A percentile compares a stretch with the other conserved stretches of the same genome.
These are phyloP conservation scores for Musa beccarii DNA, from an alignment of 176 grass and related monocot species.

Conservation along the genomic window DNA sequence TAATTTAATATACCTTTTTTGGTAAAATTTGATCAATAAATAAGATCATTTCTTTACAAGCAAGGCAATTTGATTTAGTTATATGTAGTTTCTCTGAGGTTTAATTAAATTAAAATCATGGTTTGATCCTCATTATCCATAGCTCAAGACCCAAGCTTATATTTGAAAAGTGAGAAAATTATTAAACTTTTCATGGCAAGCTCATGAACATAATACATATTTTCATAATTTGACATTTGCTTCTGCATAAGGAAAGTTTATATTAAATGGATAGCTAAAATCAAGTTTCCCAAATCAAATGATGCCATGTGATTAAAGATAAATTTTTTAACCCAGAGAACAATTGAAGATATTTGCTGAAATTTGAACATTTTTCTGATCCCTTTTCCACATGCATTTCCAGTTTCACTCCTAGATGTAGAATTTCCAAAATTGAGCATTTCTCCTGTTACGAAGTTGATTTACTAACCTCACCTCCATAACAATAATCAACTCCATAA, in stretches of 20 bases:
- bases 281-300: neutral
- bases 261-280: neutral
- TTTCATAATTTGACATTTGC: neutral
- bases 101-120: too few species aligned
- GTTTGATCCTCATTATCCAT: too few species aligned
- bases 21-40: too few species aligned
- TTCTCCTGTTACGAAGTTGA: neutral
- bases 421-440: neutral
- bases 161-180: too few species aligned
- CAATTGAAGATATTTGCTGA: neutral
- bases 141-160: too few species aligned
- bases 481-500: too few species aligned
- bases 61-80: too few species aligned
- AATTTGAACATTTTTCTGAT: neutral
- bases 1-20: too few species aligned
- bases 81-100: too few species aligned
- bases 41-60: too few species aligned
- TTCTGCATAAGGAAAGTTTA: neutral
- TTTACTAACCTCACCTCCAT: neutral
- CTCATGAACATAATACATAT: neutral
- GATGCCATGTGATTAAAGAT: neutral
- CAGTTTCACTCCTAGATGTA: neutral
- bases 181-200: neutral
- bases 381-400: neutral
- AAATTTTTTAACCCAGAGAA: neutral